Evolutionary conservation across 129 eudicot species (phyloP).

Genomic region (Ambrosia artemisiifolia): DNA sequence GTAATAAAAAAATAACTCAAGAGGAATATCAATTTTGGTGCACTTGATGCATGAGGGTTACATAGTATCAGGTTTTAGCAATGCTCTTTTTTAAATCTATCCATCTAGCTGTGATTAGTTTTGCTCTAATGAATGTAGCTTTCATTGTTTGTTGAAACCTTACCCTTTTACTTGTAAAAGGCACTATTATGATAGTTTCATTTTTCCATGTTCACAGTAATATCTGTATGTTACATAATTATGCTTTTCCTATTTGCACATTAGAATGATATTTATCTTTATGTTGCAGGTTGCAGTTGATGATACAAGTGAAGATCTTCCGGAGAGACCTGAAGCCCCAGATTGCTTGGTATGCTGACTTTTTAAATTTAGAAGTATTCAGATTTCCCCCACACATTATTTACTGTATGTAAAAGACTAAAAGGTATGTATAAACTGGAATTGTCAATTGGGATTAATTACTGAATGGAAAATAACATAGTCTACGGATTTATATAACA

Average conservation of each 20-base stretch:
- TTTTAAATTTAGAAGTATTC: neutral
- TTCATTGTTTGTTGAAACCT: neutral
- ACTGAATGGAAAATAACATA: too few species aligned
- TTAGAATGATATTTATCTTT: slow-evolving; percentile 18
- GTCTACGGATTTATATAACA: too few species aligned
- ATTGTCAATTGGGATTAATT: neutral
- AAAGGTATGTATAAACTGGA: neutral
- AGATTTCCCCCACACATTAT: neutral
- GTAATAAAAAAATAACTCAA: neutral
- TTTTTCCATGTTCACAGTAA: slow-evolving; percentile 1
- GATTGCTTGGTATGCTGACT: slow-evolving; percentile 83
- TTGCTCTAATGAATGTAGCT: neutral
- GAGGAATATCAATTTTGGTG: neutral
- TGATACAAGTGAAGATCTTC: slow-evolving; percentile 62
- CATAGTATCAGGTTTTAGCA: neutral
- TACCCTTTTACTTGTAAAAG: slow-evolving; percentile 10
- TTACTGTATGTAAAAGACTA: neutral
- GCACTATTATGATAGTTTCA: neutral
- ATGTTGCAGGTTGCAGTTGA: slow-evolving; percentile 56
- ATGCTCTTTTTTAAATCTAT: neutral
- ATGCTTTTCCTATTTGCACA: slow-evolving; percentile 14
- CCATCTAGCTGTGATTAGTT: neutral
- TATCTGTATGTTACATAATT: neutral
- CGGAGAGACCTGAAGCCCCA: slow-evolving; percentile 85
- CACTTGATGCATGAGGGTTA: neutral